These are phyloP conservation scores for Psidium friedrichsthalianum DNA, from an alignment of 345 rosid species.

Conservation along the genomic window DNA sequence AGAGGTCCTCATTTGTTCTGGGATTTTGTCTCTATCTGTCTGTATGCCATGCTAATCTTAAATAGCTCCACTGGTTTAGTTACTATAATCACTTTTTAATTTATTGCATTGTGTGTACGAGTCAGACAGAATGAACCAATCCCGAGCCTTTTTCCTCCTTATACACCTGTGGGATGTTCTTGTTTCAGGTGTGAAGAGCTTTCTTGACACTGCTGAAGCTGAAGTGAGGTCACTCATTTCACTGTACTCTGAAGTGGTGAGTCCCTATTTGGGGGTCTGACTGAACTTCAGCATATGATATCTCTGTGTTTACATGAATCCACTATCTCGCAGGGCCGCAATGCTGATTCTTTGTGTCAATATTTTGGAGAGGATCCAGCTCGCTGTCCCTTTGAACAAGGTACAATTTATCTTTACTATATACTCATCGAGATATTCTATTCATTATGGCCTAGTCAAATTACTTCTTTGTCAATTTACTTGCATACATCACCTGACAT, in stretches of 20 bases:
- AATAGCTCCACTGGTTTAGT: neutral
- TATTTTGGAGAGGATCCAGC: constrained; percentile 98
- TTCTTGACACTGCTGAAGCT: constrained; percentile 86
- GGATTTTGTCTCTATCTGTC: neutral
- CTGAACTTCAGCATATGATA: neutral
- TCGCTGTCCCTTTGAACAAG: constrained; percentile 98
- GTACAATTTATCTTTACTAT: constrained; percentile 12
- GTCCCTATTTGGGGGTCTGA: constrained; percentile 6
- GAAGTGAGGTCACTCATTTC: constrained; percentile 70
- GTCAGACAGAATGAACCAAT: neutral
- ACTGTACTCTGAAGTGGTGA: constrained; percentile 84
- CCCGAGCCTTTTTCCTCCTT: neutral
- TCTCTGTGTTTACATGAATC: neutral
- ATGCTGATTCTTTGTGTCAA: constrained; percentile 90
- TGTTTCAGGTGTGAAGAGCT: constrained; percentile 59
- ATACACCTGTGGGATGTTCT: neutral
- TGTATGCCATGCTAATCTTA: neutral
- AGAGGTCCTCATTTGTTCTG: neutral
- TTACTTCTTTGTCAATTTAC: neutral
- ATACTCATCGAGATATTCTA: neutral
- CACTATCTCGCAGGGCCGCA: constrained; percentile 64
- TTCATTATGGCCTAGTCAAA: neutral
- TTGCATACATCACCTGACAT: neutral
- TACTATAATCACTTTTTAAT: neutral
- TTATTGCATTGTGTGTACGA: neutral